A percentile compares a stretch with the other conserved stretches of the same genome.
Conservation (phyloP, 441 rosid genomes). For the Raphanus hybrid region DNA sequence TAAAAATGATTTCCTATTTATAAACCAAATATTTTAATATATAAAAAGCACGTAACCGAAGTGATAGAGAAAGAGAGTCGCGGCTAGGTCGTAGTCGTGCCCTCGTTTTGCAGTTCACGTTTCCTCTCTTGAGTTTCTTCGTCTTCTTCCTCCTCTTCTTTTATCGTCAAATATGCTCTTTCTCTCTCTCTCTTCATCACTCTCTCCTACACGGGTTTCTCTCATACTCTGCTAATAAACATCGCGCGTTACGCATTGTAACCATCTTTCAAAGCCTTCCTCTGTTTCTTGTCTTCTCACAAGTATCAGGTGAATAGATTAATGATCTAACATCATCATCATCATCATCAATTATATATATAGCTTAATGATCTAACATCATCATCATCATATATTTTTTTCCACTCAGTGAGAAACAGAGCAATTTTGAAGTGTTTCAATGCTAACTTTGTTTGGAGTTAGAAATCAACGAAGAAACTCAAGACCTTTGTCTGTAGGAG, state of each 20-base stretch:
- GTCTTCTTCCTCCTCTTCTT: conserved; percentile 14
- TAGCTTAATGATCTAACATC: too few species aligned
- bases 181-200: not conserved
- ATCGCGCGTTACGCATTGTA: conserved; percentile 2
- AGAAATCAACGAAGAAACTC: conserved; percentile 36
- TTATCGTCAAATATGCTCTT: not conserved
- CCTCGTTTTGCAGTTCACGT: conserved; percentile 40
- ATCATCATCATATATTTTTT: too few species aligned
- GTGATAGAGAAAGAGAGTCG: conserved; percentile 26
- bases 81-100: conserved; percentile 41
- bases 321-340: too few species aligned
- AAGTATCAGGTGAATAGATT: conserved; percentile 30
- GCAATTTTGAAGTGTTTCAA: conserved; percentile 21
- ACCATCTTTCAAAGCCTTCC: conserved; percentile 26
- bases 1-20: not conserved
- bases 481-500: conserved; percentile 34
- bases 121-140: conserved; percentile 24
- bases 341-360: not conserved
- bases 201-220: conserved; percentile 15
- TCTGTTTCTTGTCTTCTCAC: conserved; percentile 33
- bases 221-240: conserved; percentile 16
- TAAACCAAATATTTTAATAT: not conserved
- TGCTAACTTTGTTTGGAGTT: conserved; percentile 29
- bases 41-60: conserved; percentile 7
- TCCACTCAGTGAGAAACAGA: not conserved